Conservation (phyloP, 306 rosid species). For the Vigna trinervia region DNA sequence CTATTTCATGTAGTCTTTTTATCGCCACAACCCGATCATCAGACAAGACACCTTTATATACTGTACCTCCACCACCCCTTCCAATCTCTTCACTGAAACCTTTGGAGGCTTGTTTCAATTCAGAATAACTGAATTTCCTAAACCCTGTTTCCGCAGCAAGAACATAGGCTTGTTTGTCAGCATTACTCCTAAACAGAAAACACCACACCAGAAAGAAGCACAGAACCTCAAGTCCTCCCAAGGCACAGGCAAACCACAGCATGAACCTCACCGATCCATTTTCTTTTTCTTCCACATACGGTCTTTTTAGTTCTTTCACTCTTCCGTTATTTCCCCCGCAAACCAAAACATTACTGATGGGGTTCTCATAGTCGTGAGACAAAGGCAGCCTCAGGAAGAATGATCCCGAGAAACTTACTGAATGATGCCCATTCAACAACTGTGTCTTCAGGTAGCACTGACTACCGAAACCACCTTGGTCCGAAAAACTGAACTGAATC, state of each 20-base stretch:
- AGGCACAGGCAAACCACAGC: constrained; percentile 35
- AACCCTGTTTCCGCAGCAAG: constrained; percentile 28
- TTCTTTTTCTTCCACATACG: constrained; percentile 1
- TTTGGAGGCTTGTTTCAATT: constrained; percentile 34
- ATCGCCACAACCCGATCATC: constrained; percentile 21
- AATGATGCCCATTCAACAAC: constrained; percentile 17
- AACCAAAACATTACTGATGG: neutral
- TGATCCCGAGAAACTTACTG: neutral
- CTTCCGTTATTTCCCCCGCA: neutral
- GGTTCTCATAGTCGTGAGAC: neutral
- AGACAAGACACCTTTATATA: constrained; percentile 29
- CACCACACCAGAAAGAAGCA: constrained; percentile 34
- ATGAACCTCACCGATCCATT: constrained; percentile 24
- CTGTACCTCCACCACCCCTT: constrained; percentile 39
- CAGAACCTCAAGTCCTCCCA: constrained; percentile 31
- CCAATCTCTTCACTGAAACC: constrained; percentile 40
- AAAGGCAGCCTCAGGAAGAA: constrained; percentile 22
- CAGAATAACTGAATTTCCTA: constrained; percentile 28
- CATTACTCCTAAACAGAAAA: constrained; percentile 24
- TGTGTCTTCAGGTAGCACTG: constrained; percentile 26
- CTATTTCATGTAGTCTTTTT: constrained; percentile 6
- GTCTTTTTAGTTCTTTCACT: neutral
- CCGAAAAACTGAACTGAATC: neutral
- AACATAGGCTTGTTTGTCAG: constrained; percentile 2
- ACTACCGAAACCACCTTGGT: neutral